Evolutionary conservation across 108 stramenopile species (phyloP).

Genomic region (Parmales sp.): DNA sequence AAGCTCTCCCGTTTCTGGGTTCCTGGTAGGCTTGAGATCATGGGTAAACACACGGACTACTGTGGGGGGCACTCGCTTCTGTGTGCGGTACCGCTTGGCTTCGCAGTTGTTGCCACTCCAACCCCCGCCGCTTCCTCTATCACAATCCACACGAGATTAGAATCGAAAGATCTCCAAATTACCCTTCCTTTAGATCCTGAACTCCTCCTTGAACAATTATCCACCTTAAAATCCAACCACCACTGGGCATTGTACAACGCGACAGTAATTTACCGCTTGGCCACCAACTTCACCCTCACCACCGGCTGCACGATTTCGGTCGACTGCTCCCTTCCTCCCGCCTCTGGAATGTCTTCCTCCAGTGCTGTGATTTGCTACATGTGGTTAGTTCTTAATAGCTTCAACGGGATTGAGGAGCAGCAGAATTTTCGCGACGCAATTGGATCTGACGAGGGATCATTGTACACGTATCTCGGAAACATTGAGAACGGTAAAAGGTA

Average conservation of each 20-base stretch:
- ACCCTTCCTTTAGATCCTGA: too few relatives aligned
- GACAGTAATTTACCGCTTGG: too few relatives aligned
- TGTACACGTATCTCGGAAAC: slow-evolving; percentile 24
- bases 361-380: slow-evolving; percentile 20
- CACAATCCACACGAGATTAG: too few relatives aligned
- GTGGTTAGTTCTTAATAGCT: slow-evolving; percentile 17
- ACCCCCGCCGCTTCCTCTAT: too few relatives aligned
- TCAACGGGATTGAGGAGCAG: not conserved
- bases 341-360: slow-evolving; percentile 20
- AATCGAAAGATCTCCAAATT: too few relatives aligned
- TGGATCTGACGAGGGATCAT: not conserved
- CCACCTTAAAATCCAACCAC: too few relatives aligned
- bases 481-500: slow-evolving; percentile 20
- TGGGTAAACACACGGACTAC: slow-evolving; percentile 28
- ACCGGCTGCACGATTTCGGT: too few relatives aligned
- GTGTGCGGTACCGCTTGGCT: slow-evolving; percentile 2
- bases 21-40: slow-evolving; percentile 22
- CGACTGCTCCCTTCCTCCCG: slow-evolving; percentile 19
- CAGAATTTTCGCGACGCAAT: slow-evolving; percentile 18
- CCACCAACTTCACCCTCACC: too few relatives aligned
- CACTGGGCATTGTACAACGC: too few relatives aligned
- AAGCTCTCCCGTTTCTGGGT: slow-evolving; percentile 16
- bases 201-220: too few relatives aligned
- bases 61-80: slow-evolving; percentile 22
- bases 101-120: too few relatives aligned